Conservation (phyloP, 192 early-diverging fungal genomes). For the Gonapodya prolifera region DNA sequence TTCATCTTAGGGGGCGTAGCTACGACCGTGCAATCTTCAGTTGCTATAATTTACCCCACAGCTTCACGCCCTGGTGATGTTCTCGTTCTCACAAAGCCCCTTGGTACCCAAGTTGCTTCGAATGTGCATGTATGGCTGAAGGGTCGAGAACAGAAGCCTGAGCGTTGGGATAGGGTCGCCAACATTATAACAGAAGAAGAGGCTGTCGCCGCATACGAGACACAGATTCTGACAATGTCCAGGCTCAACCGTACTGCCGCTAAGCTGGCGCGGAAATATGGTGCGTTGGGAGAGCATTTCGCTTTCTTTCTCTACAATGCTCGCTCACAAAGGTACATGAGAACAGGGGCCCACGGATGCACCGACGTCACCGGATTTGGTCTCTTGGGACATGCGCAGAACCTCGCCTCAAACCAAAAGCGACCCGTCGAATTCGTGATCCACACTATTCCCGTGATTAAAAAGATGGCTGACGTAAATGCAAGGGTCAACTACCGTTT, state of each 20-base stretch:
- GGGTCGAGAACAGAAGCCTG: background rate
- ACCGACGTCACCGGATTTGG: constrained; percentile 10
- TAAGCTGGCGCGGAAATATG: background rate
- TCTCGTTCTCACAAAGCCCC: constrained; percentile 8
- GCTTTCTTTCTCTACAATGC: no score
- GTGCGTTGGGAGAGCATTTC: background rate
- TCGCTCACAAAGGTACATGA: background rate
- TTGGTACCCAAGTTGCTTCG: constrained; percentile 3
- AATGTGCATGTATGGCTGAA: constrained; percentile 1
- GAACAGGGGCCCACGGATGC: background rate
- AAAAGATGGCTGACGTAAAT: background rate
- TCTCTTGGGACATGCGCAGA: constrained; percentile 1
- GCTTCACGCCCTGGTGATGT: background rate
- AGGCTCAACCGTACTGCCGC: background rate
- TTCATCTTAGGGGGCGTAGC: constrained; percentile 8
- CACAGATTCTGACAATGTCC: background rate
- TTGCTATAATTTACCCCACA: background rate
- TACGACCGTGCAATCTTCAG: background rate
- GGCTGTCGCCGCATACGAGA: background rate
- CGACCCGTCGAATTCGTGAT: background rate
- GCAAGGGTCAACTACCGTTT: background rate
- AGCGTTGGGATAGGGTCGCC: background rate
- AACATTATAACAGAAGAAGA: constrained; percentile 1
- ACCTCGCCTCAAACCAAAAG: background rate
- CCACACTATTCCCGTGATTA: constrained; percentile 5